Conservation (phyloP, 768 basidiomycete species). For the Pulveroboletus sp. region DNA sequence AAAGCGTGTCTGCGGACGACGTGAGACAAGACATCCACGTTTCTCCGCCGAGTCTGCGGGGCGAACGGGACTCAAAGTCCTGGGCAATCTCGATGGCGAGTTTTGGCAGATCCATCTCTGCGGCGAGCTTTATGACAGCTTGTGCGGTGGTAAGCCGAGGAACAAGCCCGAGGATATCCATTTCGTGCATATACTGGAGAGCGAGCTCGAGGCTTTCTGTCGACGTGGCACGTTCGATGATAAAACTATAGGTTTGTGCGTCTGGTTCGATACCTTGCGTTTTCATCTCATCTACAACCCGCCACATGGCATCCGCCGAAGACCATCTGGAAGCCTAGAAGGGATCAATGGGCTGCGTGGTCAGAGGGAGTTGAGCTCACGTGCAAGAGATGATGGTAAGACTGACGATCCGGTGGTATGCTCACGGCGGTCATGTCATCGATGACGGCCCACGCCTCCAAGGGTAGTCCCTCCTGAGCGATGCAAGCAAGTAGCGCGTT, state of each 20-base stretch:
- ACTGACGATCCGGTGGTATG: conserved; percentile 44
- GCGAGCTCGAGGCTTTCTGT: conserved; percentile 61
- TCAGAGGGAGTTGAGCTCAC: conserved; percentile 35
- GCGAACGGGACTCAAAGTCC: conserved; percentile 52
- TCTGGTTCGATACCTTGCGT: conserved; percentile 45
- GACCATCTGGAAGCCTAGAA: conserved; percentile 44
- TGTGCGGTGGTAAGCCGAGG: conserved; percentile 49
- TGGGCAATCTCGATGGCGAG: conserved; percentile 69
- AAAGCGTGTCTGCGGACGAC: conserved; percentile 58
- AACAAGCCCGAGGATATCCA: conserved; percentile 47
- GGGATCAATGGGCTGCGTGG: conserved; percentile 6
- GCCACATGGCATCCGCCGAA: conserved; percentile 39
- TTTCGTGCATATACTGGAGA: conserved; percentile 54
- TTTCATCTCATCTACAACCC: conserved; percentile 53
- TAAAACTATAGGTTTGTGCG: conserved; percentile 45
- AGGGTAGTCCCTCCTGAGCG: conserved; percentile 36
- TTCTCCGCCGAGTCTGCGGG: conserved; percentile 46
- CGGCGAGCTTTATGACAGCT: conserved; percentile 49
- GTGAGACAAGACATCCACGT: conserved; percentile 67
- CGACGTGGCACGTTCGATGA: conserved; percentile 45
- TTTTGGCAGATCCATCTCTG: conserved; percentile 49
- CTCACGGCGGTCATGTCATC: conserved; percentile 60
- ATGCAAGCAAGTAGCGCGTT: conserved; percentile 51
- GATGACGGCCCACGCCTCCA: conserved; percentile 60
- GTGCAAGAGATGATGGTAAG: conserved; percentile 57